Percentiles rank a stretch among this genome's conserved stretches.
Conservation (phyloP, 805 yeast species). For the Groenewaldozyma tartarivorans region DNA sequence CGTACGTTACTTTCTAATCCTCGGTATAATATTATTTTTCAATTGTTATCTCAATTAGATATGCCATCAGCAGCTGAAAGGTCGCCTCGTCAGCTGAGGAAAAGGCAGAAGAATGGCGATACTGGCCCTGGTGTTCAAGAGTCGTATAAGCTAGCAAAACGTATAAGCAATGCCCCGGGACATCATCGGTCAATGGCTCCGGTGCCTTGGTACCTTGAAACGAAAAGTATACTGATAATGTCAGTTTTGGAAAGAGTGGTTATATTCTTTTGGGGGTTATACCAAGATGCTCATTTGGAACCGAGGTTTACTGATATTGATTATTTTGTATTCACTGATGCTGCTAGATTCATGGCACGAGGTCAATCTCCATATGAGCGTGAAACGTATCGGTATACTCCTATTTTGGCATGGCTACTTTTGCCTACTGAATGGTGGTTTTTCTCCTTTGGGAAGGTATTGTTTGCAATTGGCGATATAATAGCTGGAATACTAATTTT, state of each 20-base stretch:
- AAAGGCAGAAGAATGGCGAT: neutral
- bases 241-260: conserved; percentile 37
- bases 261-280: conserved; percentile 69
- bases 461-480: conserved; percentile 72
- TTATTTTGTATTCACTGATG: conserved; percentile 89
- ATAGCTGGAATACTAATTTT: conserved; percentile 63
- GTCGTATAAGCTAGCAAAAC: too few species aligned
- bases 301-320: conserved; percentile 92
- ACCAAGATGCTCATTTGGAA: conserved; percentile 72
- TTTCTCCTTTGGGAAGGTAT: conserved; percentile 64
- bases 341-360: conserved; percentile 57
- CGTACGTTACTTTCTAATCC: too few species aligned
- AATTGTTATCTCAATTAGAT: too few species aligned
- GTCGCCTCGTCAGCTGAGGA: neutral
- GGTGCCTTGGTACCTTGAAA: conserved; percentile 6
- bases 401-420: conserved; percentile 75
- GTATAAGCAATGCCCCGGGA: too few species aligned
- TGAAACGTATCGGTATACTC: conserved; percentile 91
- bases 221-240: conserved; percentile 13
- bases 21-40: too few species aligned
- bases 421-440: conserved; percentile 48
- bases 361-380: conserved; percentile 70
- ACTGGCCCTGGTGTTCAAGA: too few species aligned
- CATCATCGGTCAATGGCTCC: neutral
- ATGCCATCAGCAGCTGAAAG: neutral